Conservation (phyloP, 345 rosid genomes). For the Brassica nigra region DNA sequence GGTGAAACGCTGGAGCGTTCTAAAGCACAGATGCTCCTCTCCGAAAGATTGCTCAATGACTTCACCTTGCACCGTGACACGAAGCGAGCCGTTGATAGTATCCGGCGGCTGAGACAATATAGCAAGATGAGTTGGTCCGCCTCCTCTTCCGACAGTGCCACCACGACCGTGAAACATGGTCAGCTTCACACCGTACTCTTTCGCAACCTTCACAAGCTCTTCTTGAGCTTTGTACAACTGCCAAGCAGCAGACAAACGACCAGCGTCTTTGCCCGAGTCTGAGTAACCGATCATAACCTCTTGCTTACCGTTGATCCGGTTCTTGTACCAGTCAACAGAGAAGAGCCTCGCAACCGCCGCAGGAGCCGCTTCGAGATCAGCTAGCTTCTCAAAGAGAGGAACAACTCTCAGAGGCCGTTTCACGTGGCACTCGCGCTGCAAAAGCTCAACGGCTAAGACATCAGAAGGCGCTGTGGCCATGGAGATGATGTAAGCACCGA, state of each 20-base stretch:
- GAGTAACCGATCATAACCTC: conserved; percentile 99
- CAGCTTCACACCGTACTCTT: conserved; percentile 79
- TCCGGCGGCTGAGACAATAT: conserved; percentile 99
- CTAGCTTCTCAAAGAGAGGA: conserved; percentile 97
- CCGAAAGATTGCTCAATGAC: conserved; percentile 97
- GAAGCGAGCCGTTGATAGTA: conserved; percentile 88
- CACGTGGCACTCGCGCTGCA: conserved; percentile 94
- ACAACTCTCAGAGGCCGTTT: conserved; percentile 90
- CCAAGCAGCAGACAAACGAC: conserved; percentile 97
- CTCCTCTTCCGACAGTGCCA: conserved; percentile 99
- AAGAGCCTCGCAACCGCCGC: conserved; percentile 91
- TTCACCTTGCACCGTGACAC: conserved; percentile 97
- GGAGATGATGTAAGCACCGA: conserved; percentile 94
- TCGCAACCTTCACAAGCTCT: conserved; percentile 93
- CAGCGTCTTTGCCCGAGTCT: conserved; percentile 98
- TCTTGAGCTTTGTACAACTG: conserved; percentile 96
- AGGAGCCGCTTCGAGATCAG: conserved; percentile 97
- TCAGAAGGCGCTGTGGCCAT: conserved; percentile 97
- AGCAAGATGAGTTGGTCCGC: conserved; percentile 99
- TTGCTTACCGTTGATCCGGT: conserved; percentile 91
- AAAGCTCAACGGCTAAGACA: conserved; percentile 92
- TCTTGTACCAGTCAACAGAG: conserved; percentile 90
- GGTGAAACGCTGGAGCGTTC: conserved; percentile 90
- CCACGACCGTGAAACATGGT: conserved; percentile 99
- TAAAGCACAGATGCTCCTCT: conserved; percentile 90